Evolutionary conservation across 305 asterid species (phyloP).

Genomic region (Rubia occidens): DNA sequence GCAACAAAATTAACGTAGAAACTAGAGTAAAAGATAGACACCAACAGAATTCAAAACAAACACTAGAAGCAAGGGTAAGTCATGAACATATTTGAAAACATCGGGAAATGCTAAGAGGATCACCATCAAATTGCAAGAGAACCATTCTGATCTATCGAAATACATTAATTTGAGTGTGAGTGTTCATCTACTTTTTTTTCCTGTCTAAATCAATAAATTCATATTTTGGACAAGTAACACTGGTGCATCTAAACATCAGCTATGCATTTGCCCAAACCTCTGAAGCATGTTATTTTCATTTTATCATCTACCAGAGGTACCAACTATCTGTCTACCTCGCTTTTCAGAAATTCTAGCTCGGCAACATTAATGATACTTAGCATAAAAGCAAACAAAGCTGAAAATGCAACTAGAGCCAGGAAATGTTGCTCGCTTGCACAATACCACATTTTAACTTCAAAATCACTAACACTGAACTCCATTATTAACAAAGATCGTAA

Average conservation of each 20-base stretch:
- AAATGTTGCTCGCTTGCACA: not conserved
- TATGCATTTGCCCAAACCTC: not conserved
- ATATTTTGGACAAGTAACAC: not conserved
- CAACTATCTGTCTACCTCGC: not conserved
- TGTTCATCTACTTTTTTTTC: not conserved
- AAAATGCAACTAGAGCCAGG: not conserved
- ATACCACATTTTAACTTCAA: not conserved
- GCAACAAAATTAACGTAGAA: not conserved
- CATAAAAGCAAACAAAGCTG: not conserved
- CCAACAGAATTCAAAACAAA: not conserved
- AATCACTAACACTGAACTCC: not conserved
- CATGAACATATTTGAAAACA: not conserved
- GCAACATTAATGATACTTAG: not conserved
- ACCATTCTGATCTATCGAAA: not conserved
- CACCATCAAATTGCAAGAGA: not conserved
- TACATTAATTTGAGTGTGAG: not conserved
- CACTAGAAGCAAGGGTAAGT: not conserved
- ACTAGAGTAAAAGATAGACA: slow-evolving; percentile 6
- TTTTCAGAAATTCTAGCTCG: not conserved
- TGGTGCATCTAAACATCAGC: not conserved
- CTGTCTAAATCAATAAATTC: not conserved
- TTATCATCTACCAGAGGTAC: not conserved
- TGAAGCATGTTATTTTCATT: not conserved
- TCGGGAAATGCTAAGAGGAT: not conserved
- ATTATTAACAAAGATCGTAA: not conserved